Evolutionary conservation across 2,329 filamentous ascomycete genomes (phyloP).

Genomic region (Amauroascus niger): DNA sequence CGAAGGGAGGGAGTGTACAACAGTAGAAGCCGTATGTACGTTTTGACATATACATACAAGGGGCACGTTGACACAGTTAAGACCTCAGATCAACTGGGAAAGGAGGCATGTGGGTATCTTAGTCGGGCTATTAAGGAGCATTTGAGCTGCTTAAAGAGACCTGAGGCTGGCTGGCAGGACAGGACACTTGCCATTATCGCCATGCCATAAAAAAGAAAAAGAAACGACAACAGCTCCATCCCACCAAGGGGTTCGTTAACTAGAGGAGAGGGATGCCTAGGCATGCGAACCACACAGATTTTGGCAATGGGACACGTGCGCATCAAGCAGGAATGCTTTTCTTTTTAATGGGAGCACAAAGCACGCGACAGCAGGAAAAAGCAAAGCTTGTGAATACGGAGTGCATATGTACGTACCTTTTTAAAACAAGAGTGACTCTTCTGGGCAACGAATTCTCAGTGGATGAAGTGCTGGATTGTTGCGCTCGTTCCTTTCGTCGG

Average conservation of each 20-base stretch:
- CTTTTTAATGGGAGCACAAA: background rate
- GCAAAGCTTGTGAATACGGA: background rate
- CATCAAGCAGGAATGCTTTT: background rate
- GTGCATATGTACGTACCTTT: background rate
- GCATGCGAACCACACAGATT: slow-evolving; percentile 7
- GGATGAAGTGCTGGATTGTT: background rate
- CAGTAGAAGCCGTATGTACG: background rate
- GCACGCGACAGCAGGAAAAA: slow-evolving; percentile 3
- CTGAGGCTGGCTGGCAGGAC: background rate
- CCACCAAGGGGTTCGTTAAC: background rate
- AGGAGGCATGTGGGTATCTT: background rate
- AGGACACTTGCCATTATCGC: background rate
- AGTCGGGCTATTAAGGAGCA: background rate
- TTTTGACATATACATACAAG: background rate
- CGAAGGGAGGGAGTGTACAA: no score
- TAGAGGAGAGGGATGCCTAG: no score
- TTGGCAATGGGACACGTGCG: slow-evolving; percentile 8
- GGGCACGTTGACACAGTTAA: background rate
- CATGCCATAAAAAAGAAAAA: background rate
- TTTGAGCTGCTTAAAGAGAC: background rate
- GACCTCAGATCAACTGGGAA: background rate
- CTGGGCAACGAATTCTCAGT: background rate
- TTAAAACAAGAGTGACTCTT: background rate
- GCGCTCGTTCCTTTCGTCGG: background rate
- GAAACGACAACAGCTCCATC: background rate